Conservation (phyloP, 2,329 filamentous ascomycete genomes). For the Knufia petricola region DNA sequence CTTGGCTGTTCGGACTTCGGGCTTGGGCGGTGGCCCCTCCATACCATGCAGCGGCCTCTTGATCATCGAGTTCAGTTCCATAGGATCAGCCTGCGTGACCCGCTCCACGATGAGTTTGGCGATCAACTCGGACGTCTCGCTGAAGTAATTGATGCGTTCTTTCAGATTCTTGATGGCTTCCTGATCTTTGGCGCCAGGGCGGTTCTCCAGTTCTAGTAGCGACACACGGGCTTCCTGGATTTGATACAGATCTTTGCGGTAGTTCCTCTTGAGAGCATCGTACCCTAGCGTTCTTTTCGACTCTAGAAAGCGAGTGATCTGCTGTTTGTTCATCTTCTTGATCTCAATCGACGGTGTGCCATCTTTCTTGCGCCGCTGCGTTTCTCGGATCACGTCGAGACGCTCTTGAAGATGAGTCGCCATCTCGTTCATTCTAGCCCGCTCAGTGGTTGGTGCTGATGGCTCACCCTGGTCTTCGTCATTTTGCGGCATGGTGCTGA, state of each 20-base stretch:
- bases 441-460: neutral
- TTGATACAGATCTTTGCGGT: neutral
- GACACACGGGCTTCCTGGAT: neutral
- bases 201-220: neutral
- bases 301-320: neutral
- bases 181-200: neutral
- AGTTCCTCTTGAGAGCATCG: neutral
- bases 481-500: neutral
- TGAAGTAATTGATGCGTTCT: neutral
- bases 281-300: neutral
- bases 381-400: neutral
- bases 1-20: neutral
- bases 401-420: neutral
- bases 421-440: neutral
- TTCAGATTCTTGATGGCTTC: neutral
- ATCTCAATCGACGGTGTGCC: neutral
- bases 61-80: neutral
- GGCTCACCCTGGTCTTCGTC: too few species aligned
- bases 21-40: neutral
- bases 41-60: too few species aligned
- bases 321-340: neutral
- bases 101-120: neutral
- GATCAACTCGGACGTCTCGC: neutral
- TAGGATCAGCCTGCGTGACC: neutral
- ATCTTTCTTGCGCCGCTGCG: neutral